Evolutionary conservation across 768 basidiomycete species (phyloP).

Genomic region (Kockovaella imperatae): DNA sequence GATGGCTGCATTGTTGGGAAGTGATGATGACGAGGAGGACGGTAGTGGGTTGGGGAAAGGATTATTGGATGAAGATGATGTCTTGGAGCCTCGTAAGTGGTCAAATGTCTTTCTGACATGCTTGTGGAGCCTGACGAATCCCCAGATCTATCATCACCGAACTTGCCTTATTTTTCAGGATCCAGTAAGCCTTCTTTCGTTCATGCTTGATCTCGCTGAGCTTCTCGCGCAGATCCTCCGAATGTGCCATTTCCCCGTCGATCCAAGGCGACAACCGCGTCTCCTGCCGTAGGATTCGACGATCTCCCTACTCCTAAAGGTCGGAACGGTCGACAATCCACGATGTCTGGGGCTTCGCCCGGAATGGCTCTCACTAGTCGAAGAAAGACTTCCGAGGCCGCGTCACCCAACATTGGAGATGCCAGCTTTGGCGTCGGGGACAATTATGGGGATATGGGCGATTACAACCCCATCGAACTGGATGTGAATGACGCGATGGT

Average conservation of each 20-base stretch:
- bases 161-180: no score
- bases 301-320: conserved; percentile 21
- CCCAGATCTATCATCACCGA: no score
- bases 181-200: neutral
- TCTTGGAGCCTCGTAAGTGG: conserved; percentile 4
- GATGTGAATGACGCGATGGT: neutral
- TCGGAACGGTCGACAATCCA: no score
- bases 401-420: no score
- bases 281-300: conserved; percentile 19
- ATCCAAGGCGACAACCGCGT: conserved; percentile 13
- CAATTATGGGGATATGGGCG: neutral
- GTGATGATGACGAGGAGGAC: conserved; percentile 19
- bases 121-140: no score
- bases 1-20: conserved; percentile 13
- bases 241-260: conserved; percentile 13
- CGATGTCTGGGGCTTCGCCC: no score
- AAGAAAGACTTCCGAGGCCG: no score
- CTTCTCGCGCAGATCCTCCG: conserved; percentile 15
- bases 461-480: neutral
- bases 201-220: neutral
- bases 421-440: no score
- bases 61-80: conserved; percentile 17
- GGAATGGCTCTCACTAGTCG: no score
- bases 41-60: conserved; percentile 9
- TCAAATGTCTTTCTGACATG: no score